A percentile compares a stretch with the other conserved stretches of the same genome.
Conservation (phyloP, 176 grass and related monocot genomes). For the Tuctoria greenei region DNA sequence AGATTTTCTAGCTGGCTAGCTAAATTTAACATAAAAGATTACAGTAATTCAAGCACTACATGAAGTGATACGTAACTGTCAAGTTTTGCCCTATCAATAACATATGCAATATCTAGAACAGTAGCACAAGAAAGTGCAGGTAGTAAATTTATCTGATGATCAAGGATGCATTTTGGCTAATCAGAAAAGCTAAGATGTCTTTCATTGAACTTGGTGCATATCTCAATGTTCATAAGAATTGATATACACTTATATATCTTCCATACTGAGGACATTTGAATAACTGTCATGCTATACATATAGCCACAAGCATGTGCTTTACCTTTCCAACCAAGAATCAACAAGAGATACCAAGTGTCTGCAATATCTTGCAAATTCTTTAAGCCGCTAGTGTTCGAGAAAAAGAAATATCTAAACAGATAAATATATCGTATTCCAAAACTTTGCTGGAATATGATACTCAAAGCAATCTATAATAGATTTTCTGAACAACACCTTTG, state of each 20-base stretch:
- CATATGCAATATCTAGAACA: conserved; percentile 1
- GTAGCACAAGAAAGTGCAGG: background rate
- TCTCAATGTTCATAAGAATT: background rate
- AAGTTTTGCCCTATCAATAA: background rate
- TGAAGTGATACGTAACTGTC: background rate
- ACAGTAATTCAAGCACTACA: background rate
- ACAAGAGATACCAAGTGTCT: conserved; percentile 4
- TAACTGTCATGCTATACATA: conserved; percentile 17
- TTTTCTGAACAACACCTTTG: conserved; percentile 13
- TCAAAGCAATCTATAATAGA: conserved; percentile 20
- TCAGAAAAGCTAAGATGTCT: background rate
- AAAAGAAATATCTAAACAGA: no score
- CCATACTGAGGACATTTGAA: background rate
- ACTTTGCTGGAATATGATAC: conserved; percentile 16
- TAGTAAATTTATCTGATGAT: background rate
- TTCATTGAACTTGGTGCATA: background rate
- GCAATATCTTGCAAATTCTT: conserved; percentile 21
- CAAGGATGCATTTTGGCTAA: background rate
- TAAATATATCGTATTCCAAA: conserved; percentile 17
- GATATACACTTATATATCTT: background rate
- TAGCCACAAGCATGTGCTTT: conserved; percentile 3
- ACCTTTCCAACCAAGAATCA: background rate
- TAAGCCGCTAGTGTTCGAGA: no score
- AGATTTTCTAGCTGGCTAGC: background rate
- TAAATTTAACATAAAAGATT: background rate